phyloP scores from a whole-genome alignment of 1,139 yeast species.

The Pichia sp. region DNA sequence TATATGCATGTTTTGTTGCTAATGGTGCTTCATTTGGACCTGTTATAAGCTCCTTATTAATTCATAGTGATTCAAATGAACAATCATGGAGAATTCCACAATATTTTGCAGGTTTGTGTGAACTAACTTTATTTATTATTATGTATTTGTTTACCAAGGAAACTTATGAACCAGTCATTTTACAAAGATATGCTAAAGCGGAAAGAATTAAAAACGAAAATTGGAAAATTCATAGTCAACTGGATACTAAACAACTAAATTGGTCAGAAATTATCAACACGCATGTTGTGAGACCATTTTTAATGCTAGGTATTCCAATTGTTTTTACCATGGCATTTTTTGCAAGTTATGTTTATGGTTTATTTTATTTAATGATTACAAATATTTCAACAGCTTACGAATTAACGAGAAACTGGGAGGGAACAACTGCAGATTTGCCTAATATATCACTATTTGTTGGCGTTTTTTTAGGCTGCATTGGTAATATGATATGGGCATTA shows the following conservation, averaged over 20 bases:
- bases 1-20: conserved; percentile 47
- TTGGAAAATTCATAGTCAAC: conserved; percentile 17
- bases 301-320: conserved; percentile 41
- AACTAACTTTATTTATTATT: conserved; percentile 33
- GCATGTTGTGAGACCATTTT: conserved; percentile 39
- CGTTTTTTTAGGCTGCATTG: conserved; percentile 43
- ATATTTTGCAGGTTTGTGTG: conserved; percentile 37
- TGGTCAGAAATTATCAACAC: conserved; percentile 32
- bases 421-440: conserved; percentile 48
- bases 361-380: conserved; percentile 37
- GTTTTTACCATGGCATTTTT: conserved; percentile 36
- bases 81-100: conserved; percentile 41
- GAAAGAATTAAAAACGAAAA: conserved; percentile 31
- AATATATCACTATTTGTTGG: conserved; percentile 54
- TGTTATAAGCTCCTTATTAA: conserved; percentile 46
- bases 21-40: conserved; percentile 66
- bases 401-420: conserved; percentile 32
- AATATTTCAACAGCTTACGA: conserved; percentile 34
- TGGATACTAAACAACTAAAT: conserved; percentile 38
- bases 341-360: conserved; percentile 42
- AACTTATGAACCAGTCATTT: conserved; percentile 41
- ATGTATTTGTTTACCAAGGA: conserved; percentile 43
- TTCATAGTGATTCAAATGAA: conserved; percentile 30
- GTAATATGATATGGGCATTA: conserved; percentile 32
- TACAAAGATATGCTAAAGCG: conserved; percentile 42